Evolutionary conservation across 163 green algal genomes (phyloP).

Genomic region (Scenedesmus sp.): DNA sequence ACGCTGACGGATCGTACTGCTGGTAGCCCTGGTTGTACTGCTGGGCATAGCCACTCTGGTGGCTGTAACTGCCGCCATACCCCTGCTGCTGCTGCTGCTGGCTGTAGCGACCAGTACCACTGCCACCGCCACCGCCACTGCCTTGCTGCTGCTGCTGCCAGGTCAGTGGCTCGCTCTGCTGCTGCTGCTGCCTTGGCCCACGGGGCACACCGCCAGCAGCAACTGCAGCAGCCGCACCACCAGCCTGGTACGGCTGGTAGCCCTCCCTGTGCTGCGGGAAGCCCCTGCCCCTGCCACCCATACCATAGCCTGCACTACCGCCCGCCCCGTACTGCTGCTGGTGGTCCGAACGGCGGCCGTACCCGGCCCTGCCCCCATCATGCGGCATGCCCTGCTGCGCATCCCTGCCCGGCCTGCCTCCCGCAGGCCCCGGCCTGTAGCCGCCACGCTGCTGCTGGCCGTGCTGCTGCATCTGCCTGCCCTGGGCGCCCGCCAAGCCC

Average conservation of each 20-base stretch:
- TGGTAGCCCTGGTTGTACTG: conserved; percentile 11
- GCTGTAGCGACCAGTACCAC: not conserved
- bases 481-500: not conserved
- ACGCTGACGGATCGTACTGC: not conserved
- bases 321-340: conserved; percentile 10
- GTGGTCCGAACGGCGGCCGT: not conserved
- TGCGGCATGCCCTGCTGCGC: conserved; percentile 19
- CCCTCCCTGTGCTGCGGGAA: not conserved
- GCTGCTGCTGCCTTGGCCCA: conserved; percentile 6
- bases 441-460: conserved; percentile 16
- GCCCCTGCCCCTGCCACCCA: conserved; percentile 32
- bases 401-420: not conserved
- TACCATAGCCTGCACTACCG: not conserved
- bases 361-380: conserved; percentile 10
- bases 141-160: conserved; percentile 47
- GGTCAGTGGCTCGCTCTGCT: conserved; percentile 34
- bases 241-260: conserved; percentile 22
- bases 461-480: conserved; percentile 1
- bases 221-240: not conserved
- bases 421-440: not conserved
- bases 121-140: not conserved
- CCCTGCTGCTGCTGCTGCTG: conserved; percentile 12
- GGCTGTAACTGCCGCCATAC: not conserved
- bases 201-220: not conserved
- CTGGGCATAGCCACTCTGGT: not conserved